Percentiles rank a stretch among this genome's conserved stretches.
These are phyloP conservation scores for Smallanthus sonchifolius DNA, from an alignment of 129 eudicot genomes.

Conservation along the genomic window DNA sequence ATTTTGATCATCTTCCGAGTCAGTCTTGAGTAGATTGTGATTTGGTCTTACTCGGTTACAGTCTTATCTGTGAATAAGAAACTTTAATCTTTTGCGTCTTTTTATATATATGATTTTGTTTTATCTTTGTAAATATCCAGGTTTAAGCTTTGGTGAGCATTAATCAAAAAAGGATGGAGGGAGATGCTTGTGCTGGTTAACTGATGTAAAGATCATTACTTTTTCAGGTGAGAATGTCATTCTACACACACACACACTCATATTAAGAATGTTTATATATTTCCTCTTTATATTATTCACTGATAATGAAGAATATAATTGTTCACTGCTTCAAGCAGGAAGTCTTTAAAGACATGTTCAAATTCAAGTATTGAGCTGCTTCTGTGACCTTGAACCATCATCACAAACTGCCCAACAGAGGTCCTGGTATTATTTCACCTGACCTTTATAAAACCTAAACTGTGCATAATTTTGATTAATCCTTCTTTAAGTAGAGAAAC, in stretches of 20 bases:
- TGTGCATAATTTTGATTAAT: not conserved
- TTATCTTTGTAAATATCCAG: slow-evolving; percentile 5
- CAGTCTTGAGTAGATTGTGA: not conserved
- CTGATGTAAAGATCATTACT: not conserved
- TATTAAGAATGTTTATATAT: not conserved
- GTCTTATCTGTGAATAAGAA: not conserved
- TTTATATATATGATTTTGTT: not conserved
- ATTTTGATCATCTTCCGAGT: not conserved
- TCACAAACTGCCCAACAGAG: not conserved
- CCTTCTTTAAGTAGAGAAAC: not conserved
- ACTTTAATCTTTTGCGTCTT: not conserved
- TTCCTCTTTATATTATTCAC: not conserved
- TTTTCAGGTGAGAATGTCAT: slow-evolving; percentile 11
- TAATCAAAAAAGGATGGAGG: not conserved
- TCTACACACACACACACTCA: not conserved
- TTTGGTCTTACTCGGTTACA: not conserved
- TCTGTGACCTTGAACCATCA: slow-evolving; percentile 5
- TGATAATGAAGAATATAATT: not conserved
- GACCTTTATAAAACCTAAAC: not conserved
- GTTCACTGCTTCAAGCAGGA: slow-evolving; percentile 7
- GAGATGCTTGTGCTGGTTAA: not conserved
- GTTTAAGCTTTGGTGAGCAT: slow-evolving; percentile 5
- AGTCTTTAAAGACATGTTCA: not conserved
- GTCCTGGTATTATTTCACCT: not conserved
- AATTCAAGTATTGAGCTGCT: not conserved